A percentile compares a stretch with the other conserved stretches of the same genome.
These are phyloP conservation scores for Xylaria bambusicola DNA, from an alignment of 495 filamentous ascomycete species.

Conservation along the genomic window DNA sequence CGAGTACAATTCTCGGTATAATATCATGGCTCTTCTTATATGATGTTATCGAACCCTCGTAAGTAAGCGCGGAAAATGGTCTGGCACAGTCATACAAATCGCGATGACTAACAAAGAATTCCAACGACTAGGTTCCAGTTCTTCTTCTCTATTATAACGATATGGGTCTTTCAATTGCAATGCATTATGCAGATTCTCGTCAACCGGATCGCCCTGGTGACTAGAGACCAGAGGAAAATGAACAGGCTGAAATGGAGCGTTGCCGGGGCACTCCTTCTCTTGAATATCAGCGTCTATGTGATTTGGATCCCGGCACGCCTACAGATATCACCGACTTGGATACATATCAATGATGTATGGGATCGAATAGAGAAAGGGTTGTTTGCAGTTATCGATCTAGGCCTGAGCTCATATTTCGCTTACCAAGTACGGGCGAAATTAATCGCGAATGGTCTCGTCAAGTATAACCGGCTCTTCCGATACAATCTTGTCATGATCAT, in stretches of 20 bases:
- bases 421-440: constrained; percentile 39
- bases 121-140: background rate
- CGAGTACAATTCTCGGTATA: background rate
- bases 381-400: constrained; percentile 43
- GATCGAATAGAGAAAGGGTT: constrained; percentile 48
- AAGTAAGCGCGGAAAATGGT: background rate
- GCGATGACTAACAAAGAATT: background rate
- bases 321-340: constrained; percentile 22
- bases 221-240: constrained; percentile 22
- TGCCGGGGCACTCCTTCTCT: constrained; percentile 29
- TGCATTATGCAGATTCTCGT: constrained; percentile 42
- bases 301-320: constrained; percentile 45
- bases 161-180: constrained; percentile 35
- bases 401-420: constrained; percentile 47
- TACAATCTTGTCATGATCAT: constrained; percentile 47
- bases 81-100: too few relatives aligned
- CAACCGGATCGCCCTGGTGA: constrained; percentile 41
- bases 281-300: constrained; percentile 42
- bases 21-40: constrained; percentile 1
- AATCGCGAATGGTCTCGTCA: constrained; percentile 46
- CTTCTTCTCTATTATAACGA: constrained; percentile 10
- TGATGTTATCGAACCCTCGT: constrained; percentile 1
- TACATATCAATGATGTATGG: constrained; percentile 42
- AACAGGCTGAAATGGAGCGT: constrained; percentile 32
- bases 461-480: constrained; percentile 43